phyloP scores from a whole-genome alignment of 2,329 filamentous ascomycete species.

The Monosporascus cannonballus region DNA sequence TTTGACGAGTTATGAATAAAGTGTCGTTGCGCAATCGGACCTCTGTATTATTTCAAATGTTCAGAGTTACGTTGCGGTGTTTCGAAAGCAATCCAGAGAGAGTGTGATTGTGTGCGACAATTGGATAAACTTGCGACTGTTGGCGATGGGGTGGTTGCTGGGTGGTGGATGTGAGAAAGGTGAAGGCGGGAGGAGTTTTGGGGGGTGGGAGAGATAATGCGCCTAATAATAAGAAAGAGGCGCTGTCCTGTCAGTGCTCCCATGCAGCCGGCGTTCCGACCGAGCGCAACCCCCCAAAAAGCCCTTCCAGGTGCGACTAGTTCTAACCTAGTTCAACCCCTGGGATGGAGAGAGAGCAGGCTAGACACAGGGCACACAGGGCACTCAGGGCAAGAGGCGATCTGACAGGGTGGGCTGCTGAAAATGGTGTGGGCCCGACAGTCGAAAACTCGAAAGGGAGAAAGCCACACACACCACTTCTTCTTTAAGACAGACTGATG shows the following conservation, averaged over 20 bases:
- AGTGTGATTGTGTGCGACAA: neutral
- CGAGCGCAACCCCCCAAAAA: constrained; percentile 9
- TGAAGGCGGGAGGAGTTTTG: constrained; percentile 14
- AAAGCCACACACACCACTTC: neutral
- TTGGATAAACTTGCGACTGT: neutral
- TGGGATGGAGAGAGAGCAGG: neutral
- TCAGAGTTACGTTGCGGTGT: neutral
- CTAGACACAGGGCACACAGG: neutral
- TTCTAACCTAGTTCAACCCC: too few relatives aligned
- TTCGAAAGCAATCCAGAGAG: constrained; percentile 2
- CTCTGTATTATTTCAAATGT: neutral
- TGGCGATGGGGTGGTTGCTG: neutral
- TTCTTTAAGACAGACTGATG: neutral
- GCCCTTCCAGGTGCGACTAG: neutral
- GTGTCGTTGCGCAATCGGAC: neutral
- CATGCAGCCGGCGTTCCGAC: constrained; percentile 3
- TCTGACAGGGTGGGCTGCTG: neutral
- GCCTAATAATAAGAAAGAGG: constrained; percentile 21
- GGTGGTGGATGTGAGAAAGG: constrained; percentile 15
- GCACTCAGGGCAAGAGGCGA: neutral
- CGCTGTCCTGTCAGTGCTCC: constrained; percentile 4
- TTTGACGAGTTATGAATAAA: neutral
- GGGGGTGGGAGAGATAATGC: constrained; percentile 22
- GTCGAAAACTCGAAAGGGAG: neutral
- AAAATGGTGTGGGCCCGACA: neutral